Evolutionary conservation across 2,329 filamentous ascomycete species (phyloP), one percentile per base, ranked within the genome.

Genomic region (Neofusicoccum parvum): DNA sequence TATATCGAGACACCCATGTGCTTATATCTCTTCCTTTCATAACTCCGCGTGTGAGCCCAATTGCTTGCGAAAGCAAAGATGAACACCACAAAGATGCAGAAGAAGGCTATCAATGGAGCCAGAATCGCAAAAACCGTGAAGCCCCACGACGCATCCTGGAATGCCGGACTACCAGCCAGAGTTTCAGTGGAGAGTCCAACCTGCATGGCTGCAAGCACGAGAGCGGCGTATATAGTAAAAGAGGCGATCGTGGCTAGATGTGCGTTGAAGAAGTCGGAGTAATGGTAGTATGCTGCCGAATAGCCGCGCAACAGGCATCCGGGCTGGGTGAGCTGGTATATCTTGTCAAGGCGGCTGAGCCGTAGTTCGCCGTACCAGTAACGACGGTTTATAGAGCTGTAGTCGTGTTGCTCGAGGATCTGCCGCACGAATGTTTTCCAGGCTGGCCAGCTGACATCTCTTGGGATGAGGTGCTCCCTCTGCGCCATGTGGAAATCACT

Each of bases 361-460:
- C 76, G 68, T 37, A 78, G 62, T 49, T 78, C 76, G 20, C 76
- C 75, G 60, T 75, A 78, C 20, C 75, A 72, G 65, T 73, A 78
- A 1, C 76, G 76, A 2, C 1, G 27, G 3, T 34, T 53, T 5
- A 53, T n/a, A 1, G 27, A n/a, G 4, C 3, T 9, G 27, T 53
- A 53, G 14, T 9, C 17, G 12, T 53, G 50, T 9, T 36, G 6
- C 11, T 34, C 27, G 27, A 53, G 9, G 6, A 36, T 6, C 2
- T 32, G 10, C 9, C 17, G 12, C 1, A 34, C 27, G 50, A 53
- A n/a, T 2, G 5, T 36, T 36, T 39, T 53, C 50, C 50, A 53
- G 14, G 9, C 23, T 11, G 50, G 23, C 50, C 50, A 53, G 6
- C 6, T n/a, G 12, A 53, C 6, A 4, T 74, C 66, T 5, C 41